These are phyloP conservation scores for Pilobolus umbonatus DNA, from an alignment of 192 early-diverging fungal species.

Conservation along the genomic window DNA sequence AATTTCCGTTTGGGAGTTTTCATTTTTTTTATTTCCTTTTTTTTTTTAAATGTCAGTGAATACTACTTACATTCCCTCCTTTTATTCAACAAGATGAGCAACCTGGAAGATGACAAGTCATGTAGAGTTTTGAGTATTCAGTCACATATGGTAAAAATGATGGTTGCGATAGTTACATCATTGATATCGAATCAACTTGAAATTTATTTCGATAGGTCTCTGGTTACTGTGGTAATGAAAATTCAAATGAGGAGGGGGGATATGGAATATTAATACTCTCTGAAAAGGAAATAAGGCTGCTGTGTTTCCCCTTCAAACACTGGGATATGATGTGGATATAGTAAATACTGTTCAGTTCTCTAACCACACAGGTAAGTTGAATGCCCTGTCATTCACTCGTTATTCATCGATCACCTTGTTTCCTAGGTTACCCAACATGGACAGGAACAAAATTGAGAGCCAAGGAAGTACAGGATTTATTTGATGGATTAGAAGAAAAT, in stretches of 20 bases:
- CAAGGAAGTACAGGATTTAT: constrained; percentile 59
- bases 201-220: constrained; percentile 29
- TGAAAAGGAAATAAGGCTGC: constrained; percentile 84
- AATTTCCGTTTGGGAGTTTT: too few relatives aligned
- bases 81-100: background rate
- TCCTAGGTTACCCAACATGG: constrained; percentile 68
- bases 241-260: background rate
- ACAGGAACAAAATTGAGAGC: constrained; percentile 65
- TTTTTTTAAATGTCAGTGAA: too few relatives aligned
- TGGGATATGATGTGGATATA: constrained; percentile 89
- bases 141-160: constrained; percentile 40
- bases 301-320: constrained; percentile 85
- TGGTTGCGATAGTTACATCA: background rate
- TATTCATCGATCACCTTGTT: too few relatives aligned
- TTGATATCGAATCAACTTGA: background rate
- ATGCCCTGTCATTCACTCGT: too few relatives aligned
- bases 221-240: constrained; percentile 41
- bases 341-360: constrained; percentile 92
- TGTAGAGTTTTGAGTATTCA: constrained; percentile 46
- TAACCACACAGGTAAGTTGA: constrained; percentile 76
- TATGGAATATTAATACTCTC: constrained; percentile 47
- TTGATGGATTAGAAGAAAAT: constrained; percentile 70
- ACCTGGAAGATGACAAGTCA: constrained; percentile 1
- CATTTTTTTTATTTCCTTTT: too few relatives aligned
- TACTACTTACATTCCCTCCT: too few relatives aligned